phyloP scores from a whole-genome alignment of 768 basidiomycete genomes.

The Sutorius australiensis region DNA sequence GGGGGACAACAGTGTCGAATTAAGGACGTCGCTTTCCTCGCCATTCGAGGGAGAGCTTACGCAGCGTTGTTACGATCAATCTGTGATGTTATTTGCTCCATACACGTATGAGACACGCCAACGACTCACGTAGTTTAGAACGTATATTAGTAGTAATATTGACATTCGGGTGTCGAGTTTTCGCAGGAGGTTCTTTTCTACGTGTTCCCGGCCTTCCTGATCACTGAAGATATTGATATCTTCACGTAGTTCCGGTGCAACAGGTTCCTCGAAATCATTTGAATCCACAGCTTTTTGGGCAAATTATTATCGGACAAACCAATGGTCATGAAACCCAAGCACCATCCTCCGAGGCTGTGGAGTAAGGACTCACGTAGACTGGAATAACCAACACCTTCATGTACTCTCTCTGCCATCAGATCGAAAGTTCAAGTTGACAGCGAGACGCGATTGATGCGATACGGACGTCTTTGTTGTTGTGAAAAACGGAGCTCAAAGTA shows the following conservation, averaged over 20 bases:
- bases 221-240: background rate
- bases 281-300: background rate
- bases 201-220: conserved; percentile 26
- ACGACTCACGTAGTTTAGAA: conserved; percentile 33
- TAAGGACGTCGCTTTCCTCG: background rate
- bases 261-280: conserved; percentile 6
- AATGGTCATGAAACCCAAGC: background rate
- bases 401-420: conserved; percentile 9
- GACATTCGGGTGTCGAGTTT: conserved; percentile 35
- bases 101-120: background rate
- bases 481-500: too few relatives aligned
- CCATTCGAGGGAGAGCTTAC: conserved; percentile 34
- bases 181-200: conserved; percentile 42
- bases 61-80: conserved; percentile 71
- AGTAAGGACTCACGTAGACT: conserved; percentile 15
- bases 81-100: conserved; percentile 24
- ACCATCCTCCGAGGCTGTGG: background rate
- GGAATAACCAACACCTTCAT: conserved; percentile 8
- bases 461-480: background rate
- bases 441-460: background rate
- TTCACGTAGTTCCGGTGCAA: background rate
- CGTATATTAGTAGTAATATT: conserved; percentile 34
- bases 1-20: background rate
- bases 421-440: background rate
- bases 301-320: background rate